Evolutionary conservation across 179 eudicot genomes (phyloP).

Genomic region (Amaranthus tricolor): DNA sequence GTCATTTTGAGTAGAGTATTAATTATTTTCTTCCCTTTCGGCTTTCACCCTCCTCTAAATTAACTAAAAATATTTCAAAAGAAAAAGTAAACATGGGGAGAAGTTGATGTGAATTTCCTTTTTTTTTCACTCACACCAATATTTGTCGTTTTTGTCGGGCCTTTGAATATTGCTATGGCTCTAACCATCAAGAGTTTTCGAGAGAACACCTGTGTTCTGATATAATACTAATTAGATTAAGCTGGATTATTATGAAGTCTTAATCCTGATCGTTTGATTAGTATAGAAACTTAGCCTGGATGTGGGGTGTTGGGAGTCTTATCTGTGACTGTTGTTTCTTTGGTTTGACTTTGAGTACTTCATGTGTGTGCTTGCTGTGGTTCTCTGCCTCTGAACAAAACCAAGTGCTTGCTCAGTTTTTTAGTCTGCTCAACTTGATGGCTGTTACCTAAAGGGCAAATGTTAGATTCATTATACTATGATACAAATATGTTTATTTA

Average conservation of each 20-base stretch:
- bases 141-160: background rate
- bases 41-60: too few relatives aligned
- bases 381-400: background rate
- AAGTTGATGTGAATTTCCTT: background rate
- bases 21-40: background rate
- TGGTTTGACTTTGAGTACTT: background rate
- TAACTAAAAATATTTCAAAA: background rate
- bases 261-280: background rate
- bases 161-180: background rate
- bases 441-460: background rate
- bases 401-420: background rate
- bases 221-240: background rate
- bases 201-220: background rate
- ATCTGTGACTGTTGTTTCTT: background rate
- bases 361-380: background rate
- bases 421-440: background rate
- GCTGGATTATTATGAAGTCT: background rate
- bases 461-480: background rate
- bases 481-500: background rate
- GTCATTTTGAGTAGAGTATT: background rate
- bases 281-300: background rate
- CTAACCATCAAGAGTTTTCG: background rate
- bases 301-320: background rate
- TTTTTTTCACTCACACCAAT: background rate
- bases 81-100: background rate